Conservation (phyloP, 805 yeast species). For the Candida piceae region DNA sequence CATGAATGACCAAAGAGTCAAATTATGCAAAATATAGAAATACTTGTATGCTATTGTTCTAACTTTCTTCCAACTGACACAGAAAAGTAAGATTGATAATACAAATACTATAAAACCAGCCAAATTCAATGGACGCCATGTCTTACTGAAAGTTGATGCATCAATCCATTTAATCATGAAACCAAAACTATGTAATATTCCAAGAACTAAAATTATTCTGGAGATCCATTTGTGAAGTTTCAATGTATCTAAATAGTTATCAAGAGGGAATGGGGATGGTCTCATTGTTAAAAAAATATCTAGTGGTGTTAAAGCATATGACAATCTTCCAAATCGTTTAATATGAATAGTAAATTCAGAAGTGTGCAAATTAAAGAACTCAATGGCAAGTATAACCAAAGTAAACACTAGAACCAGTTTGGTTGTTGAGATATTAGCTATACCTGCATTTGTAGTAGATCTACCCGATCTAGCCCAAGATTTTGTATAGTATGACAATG, state of each 20-base stretch:
- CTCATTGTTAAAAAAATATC: slow-evolving; percentile 51
- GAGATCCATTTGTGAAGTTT: slow-evolving; percentile 70
- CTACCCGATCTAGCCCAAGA: slow-evolving; percentile 37
- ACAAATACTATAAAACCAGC: slow-evolving; percentile 46
- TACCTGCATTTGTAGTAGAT: slow-evolving; percentile 30
- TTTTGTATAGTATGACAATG: slow-evolving; percentile 29
- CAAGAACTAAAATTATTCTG: slow-evolving; percentile 43
- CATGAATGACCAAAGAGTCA: slow-evolving; percentile 42
- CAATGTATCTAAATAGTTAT: slow-evolving; percentile 49
- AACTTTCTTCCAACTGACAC: slow-evolving; percentile 44
- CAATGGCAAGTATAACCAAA: slow-evolving; percentile 28
- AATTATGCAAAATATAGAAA: slow-evolving; percentile 55
- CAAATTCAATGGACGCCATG: slow-evolving; percentile 38
- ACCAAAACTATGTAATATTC: slow-evolving; percentile 48
- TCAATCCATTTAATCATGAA: slow-evolving; percentile 45
- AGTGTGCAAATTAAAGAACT: slow-evolving; percentile 31
- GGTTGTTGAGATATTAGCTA: slow-evolving; percentile 30
- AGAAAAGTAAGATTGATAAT: slow-evolving; percentile 31
- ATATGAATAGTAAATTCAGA: slow-evolving; percentile 32
- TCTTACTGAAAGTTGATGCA: slow-evolving; percentile 32
- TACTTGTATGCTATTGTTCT: slow-evolving; percentile 44
- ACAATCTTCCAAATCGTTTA: slow-evolving; percentile 59
- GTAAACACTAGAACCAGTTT: slow-evolving; percentile 23
- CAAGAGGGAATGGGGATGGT: slow-evolving; percentile 46
- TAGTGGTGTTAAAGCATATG: slow-evolving; percentile 54